Evolutionary conservation across 371 early-diverging fungal genomes (phyloP).

Genomic region (Choanephora cucurbitarum): DNA sequence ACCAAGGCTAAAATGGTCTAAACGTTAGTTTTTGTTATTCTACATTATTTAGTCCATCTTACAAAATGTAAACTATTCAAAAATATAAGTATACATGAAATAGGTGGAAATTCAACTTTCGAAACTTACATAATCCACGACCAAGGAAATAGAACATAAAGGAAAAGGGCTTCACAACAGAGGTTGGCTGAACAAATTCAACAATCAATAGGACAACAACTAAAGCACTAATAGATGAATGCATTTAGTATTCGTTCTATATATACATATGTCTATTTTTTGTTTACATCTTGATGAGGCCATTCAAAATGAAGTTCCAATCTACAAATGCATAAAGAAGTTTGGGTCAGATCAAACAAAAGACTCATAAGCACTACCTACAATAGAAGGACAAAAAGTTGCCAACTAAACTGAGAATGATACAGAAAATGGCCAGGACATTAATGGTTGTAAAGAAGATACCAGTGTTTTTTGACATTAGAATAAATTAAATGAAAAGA

Average conservation of each 20-base stretch:
- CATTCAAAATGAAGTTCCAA: conserved; percentile 15
- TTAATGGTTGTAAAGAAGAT: conserved; percentile 1
- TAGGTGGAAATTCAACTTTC: neutral
- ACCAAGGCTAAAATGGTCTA: conserved; percentile 17
- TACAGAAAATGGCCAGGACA: conserved; percentile 9
- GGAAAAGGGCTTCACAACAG: conserved; percentile 18
- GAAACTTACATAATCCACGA: conserved; percentile 25
- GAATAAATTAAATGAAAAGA: neutral
- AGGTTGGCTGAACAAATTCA: conserved; percentile 19
- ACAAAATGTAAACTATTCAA: conserved; percentile 23
- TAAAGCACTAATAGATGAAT: conserved; percentile 5
- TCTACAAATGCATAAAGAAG: neutral
- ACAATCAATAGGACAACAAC: conserved; percentile 9
- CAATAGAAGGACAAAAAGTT: conserved; percentile 17
- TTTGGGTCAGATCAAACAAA: too few relatives aligned
- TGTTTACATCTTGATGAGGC: conserved; percentile 21
- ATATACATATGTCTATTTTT: neutral
- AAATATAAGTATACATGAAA: neutral
- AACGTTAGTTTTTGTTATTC: neutral
- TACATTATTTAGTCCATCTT: conserved; percentile 3
- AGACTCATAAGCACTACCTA: neutral
- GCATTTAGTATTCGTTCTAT: neutral
- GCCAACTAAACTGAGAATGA: conserved; percentile 20
- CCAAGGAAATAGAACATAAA: conserved; percentile 31
- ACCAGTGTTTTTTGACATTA: neutral